A percentile compares a stretch with the other conserved stretches of the same genome.
Evolutionary conservation across 352 stramenopile genomes (phyloP).

Genomic region (Pythium coloratum): DNA sequence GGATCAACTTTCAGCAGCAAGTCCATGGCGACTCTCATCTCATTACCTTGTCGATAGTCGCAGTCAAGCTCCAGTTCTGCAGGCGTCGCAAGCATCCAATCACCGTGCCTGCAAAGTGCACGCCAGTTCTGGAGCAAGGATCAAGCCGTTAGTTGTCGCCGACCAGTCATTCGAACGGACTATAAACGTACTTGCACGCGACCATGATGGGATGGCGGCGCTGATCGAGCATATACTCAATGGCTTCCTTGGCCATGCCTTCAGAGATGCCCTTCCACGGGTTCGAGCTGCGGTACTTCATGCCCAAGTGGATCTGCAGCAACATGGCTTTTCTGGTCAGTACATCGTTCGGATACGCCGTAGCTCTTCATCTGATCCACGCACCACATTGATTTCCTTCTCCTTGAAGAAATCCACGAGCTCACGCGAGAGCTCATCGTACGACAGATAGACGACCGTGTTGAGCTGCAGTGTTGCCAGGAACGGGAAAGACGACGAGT

Average conservation of each 20-base stretch:
- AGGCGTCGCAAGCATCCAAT: slow-evolving; percentile 80
- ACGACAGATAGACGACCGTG: slow-evolving; percentile 85
- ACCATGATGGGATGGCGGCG: slow-evolving; percentile 77
- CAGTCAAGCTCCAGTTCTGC: slow-evolving; percentile 86
- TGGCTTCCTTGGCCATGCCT: slow-evolving; percentile 84
- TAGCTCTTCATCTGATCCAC: slow-evolving; percentile 7
- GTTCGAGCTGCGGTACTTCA: slow-evolving; percentile 74
- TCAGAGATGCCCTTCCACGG: slow-evolving; percentile 79
- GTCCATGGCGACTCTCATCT: too few species aligned
- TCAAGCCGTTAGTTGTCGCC: not conserved
- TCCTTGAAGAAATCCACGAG: slow-evolving; percentile 82
- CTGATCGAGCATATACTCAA: slow-evolving; percentile 83
- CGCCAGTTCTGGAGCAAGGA: slow-evolving; percentile 45
- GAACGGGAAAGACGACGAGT: slow-evolving; percentile 83
- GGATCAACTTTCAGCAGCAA: not conserved
- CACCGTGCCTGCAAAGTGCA: slow-evolving; percentile 76
- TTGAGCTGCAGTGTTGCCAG: slow-evolving; percentile 77
- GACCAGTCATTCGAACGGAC: not conserved
- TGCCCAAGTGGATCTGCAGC: slow-evolving; percentile 69
- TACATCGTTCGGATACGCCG: not conserved
- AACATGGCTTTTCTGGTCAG: not conserved
- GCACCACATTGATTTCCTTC: slow-evolving; percentile 74
- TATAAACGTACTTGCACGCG: slow-evolving; percentile 80
- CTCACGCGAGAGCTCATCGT: slow-evolving; percentile 78
- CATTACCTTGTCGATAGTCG: slow-evolving; percentile 82